Conservation (phyloP, 1,284 basidiomycete genomes). For the Ganoderma sinense region DNA sequence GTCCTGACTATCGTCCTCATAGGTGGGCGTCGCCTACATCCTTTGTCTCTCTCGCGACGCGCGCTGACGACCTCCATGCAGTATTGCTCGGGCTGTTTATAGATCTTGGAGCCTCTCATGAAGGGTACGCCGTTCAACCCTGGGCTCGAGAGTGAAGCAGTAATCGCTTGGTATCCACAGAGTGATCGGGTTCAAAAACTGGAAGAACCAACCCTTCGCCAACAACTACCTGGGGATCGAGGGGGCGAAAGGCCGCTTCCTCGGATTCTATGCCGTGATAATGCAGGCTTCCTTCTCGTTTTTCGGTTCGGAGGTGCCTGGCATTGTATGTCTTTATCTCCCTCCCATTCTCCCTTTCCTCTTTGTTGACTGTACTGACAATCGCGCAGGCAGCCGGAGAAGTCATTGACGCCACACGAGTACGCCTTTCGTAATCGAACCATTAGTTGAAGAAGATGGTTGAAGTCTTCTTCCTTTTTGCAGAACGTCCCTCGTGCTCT, state of each 20-base stretch:
- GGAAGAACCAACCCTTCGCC: constrained; percentile 35
- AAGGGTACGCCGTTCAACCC: constrained; percentile 21
- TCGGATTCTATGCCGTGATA: constrained; percentile 57
- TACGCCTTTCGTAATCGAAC: constrained; percentile 16
- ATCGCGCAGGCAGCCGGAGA: constrained; percentile 42
- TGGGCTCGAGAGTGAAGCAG: too few species aligned
- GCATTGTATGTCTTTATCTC: constrained; percentile 41
- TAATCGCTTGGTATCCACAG: constrained; percentile 4
- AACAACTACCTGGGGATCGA: constrained; percentile 37
- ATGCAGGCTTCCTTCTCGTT: constrained; percentile 46
- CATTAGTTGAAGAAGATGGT: not conserved
- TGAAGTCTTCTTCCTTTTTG: not conserved
- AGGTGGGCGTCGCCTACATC: constrained; percentile 28
- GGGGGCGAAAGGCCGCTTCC: constrained; percentile 47
- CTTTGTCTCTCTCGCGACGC: not conserved
- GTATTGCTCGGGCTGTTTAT: constrained; percentile 43
- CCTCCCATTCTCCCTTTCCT: too few species aligned
- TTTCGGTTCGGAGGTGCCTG: constrained; percentile 42
- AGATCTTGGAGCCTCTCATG: constrained; percentile 36
- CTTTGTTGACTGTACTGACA: not conserved
- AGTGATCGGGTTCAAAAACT: constrained; percentile 33
- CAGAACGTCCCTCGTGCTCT: constrained; percentile 52
- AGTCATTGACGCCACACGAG: constrained; percentile 41
- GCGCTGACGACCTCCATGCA: not conserved
- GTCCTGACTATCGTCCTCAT: constrained; percentile 45